Evolutionary conservation across 2,329 filamentous ascomycete species (phyloP).

Genomic region (Fusarium tricinctum): DNA sequence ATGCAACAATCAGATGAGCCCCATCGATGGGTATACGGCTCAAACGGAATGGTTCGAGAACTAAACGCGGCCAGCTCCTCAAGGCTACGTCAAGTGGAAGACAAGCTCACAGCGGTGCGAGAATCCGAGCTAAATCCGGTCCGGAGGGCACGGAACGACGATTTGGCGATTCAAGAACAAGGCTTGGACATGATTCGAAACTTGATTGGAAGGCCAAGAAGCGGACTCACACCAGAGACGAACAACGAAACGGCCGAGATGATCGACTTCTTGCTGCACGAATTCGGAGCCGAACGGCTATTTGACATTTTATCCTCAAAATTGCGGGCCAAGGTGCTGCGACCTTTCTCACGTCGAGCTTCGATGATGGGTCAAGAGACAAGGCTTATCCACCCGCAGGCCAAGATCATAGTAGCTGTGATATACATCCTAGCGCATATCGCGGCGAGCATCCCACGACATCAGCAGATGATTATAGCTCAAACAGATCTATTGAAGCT

Average conservation of each 20-base stretch:
- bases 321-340: slow-evolving; percentile 72
- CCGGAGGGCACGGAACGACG: slow-evolving; percentile 79
- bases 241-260: slow-evolving; percentile 73
- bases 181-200: slow-evolving; percentile 92
- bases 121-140: slow-evolving; percentile 77
- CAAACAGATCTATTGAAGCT: slow-evolving; percentile 82
- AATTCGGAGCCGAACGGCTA: slow-evolving; percentile 81
- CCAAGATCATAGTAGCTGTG: slow-evolving; percentile 82
- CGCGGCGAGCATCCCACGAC: slow-evolving; percentile 82
- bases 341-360: slow-evolving; percentile 64
- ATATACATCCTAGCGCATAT: slow-evolving; percentile 90
- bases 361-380: slow-evolving; percentile 56
- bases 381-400: slow-evolving; percentile 68
- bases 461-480: slow-evolving; percentile 81
- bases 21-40: slow-evolving; percentile 54
- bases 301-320: slow-evolving; percentile 87
- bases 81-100: slow-evolving; percentile 64
- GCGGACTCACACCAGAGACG: slow-evolving; percentile 65
- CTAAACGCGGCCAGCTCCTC: slow-evolving; percentile 56
- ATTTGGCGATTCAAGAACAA: slow-evolving; percentile 90
- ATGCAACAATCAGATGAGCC: slow-evolving; percentile 65
- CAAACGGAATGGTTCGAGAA: slow-evolving; percentile 52
- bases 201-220: slow-evolving; percentile 75
- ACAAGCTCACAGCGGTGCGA: slow-evolving; percentile 65
- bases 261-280: slow-evolving; percentile 85